These are phyloP conservation scores for Cicer pinnatifidum DNA, from an alignment of 306 rosid species.

Conservation along the genomic window DNA sequence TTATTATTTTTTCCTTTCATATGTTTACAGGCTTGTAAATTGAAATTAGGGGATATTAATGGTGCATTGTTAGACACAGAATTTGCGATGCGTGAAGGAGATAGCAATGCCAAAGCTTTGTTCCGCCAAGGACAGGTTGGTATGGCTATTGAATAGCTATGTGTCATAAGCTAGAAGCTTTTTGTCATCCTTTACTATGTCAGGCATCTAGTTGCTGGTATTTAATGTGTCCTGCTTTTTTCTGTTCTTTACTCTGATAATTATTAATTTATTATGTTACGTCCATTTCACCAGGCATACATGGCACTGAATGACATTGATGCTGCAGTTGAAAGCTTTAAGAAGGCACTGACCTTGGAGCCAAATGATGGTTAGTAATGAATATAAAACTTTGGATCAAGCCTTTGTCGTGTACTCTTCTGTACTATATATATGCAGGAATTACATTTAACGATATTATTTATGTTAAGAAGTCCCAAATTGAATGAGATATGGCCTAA, in stretches of 20 bases:
- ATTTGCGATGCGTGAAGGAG: conserved; percentile 93
- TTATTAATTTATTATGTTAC: conserved; percentile 1
- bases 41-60: conserved; percentile 84
- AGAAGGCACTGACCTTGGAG: conserved; percentile 75
- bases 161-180: conserved; percentile 3
- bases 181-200: conserved; percentile 6
- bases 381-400: conserved; percentile 19
- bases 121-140: conserved; percentile 98
- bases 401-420: conserved; percentile 8
- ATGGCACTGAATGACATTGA: conserved; percentile 86
- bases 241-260: conserved; percentile 19
- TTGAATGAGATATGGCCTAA: no score
- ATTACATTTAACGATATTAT: neutral
- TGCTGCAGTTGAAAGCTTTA: conserved; percentile 85
- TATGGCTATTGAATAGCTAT: conserved; percentile 36
- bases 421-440: neutral
- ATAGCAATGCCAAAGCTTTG: conserved; percentile 85
- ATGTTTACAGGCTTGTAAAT: conserved; percentile 74
- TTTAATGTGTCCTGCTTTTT: conserved; percentile 17
- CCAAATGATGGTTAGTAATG: conserved; percentile 77
- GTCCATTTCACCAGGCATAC: conserved; percentile 60
- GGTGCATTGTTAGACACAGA: conserved; percentile 94
- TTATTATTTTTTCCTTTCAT: neutral
- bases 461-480: neutral
- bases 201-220: conserved; percentile 26